Evolutionary conservation across 805 yeast genomes (phyloP).

Genomic region (Kuraishia piskuri): DNA sequence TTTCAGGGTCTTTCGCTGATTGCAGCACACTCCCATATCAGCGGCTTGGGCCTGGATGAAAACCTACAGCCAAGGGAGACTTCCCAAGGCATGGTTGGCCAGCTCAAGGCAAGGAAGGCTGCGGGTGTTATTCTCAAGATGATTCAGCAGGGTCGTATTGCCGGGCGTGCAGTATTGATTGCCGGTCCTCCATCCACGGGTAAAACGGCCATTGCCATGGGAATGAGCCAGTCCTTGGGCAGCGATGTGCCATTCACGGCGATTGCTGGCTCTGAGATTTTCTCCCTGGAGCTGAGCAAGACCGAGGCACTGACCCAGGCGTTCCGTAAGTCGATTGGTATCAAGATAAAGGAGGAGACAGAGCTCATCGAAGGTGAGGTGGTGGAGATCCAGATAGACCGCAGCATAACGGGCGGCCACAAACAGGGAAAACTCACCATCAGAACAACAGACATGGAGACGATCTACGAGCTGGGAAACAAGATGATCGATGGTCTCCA

Average conservation of each 20-base stretch:
- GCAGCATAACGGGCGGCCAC: constrained; percentile 94
- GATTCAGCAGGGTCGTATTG: constrained; percentile 90
- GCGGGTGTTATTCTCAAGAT: constrained; percentile 90
- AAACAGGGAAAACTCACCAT: constrained; percentile 97
- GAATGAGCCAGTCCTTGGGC: constrained; percentile 66
- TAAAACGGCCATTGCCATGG: constrained; percentile 97
- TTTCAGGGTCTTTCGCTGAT: constrained; percentile 64
- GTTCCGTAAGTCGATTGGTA: constrained; percentile 91
- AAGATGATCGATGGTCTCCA: constrained; percentile 93
- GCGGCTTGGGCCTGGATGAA: constrained; percentile 95
- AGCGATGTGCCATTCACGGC: constrained; percentile 90
- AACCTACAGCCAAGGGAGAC: constrained; percentile 73
- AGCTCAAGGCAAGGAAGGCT: constrained; percentile 87
- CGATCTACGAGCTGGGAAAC: constrained; percentile 89
- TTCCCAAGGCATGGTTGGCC: constrained; percentile 97
- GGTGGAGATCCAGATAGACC: constrained; percentile 90
- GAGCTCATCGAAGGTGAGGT: constrained; percentile 99
- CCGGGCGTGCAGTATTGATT: constrained; percentile 90
- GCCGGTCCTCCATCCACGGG: constrained; percentile 99
- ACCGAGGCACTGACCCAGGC: constrained; percentile 97
- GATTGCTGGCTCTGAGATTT: constrained; percentile 89
- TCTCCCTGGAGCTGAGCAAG: constrained; percentile 84
- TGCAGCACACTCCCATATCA: constrained; percentile 97
- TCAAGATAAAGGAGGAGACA: constrained; percentile 91
- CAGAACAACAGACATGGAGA: constrained; percentile 97